These are phyloP conservation scores for Elsinoe ampelina DNA, from an alignment of 2,329 filamentous ascomycete genomes.

Conservation along the genomic window DNA sequence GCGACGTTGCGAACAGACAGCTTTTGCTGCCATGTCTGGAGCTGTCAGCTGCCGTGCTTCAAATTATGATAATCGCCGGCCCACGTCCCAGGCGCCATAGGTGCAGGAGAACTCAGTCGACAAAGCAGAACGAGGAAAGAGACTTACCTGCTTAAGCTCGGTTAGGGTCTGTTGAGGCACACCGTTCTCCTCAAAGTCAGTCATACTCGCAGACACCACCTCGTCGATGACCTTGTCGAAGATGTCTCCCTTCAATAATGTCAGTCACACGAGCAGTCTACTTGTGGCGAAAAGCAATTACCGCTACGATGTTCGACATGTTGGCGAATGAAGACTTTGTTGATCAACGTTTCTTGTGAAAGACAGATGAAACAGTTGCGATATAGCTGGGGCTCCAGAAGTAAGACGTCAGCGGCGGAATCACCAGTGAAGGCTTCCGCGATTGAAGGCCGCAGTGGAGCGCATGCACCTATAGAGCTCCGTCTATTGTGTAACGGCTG, in stretches of 20 bases:
- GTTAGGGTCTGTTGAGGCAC: constrained; percentile 79
- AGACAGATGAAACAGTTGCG: neutral
- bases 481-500: neutral
- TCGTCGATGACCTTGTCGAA: constrained; percentile 88
- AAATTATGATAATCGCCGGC: neutral
- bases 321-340: neutral
- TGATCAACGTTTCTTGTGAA: neutral
- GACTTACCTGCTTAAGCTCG: constrained; percentile 71
- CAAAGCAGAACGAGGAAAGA: neutral
- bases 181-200: constrained; percentile 95
- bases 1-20: constrained; percentile 77
- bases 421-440: constrained; percentile 11
- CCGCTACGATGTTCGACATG: constrained; percentile 19
- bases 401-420: neutral
- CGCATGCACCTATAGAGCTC: neutral
- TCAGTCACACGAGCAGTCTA: neutral
- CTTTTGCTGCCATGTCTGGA: constrained; percentile 87
- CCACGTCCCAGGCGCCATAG: neutral
- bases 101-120: neutral
- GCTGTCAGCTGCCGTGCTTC: constrained; percentile 5
- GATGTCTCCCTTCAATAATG: constrained; percentile 53
- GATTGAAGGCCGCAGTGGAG: neutral
- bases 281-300: neutral
- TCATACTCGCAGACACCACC: constrained; percentile 54
- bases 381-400: neutral